A percentile compares a stretch with the other conserved stretches of the same genome.
Evolutionary conservation across 495 filamentous ascomycete genomes (phyloP).

Genomic region (Viridothelium virens): DNA sequence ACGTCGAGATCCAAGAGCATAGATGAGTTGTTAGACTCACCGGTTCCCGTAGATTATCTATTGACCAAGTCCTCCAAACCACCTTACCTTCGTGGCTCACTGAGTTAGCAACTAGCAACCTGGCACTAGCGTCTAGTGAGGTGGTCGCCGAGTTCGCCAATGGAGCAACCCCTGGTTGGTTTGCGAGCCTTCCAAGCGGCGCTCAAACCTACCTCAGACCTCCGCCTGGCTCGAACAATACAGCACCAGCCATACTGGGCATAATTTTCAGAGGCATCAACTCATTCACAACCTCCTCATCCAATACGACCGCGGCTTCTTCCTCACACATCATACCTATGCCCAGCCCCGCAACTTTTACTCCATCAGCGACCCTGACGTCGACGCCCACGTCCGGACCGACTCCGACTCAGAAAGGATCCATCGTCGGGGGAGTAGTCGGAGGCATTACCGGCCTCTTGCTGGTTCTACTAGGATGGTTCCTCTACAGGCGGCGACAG

Average conservation of each 20-base stretch:
- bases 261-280: background rate
- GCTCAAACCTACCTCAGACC: constrained; percentile 23
- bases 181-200: constrained; percentile 20
- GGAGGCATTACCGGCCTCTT: background rate
- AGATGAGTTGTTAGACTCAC: background rate
- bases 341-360: background rate
- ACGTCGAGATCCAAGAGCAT: background rate
- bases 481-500: background rate
- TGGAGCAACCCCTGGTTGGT: constrained; percentile 25
- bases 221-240: constrained; percentile 9
- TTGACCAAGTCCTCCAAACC: constrained; percentile 17
- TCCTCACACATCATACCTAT: background rate
- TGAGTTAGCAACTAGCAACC: constrained; percentile 17
- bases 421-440: background rate
- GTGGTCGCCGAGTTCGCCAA: constrained; percentile 22
- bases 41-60: background rate
- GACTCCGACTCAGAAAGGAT: background rate
- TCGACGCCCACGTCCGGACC: background rate
- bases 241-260: background rate
- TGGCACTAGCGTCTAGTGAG: constrained; percentile 14
- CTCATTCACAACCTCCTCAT: background rate
- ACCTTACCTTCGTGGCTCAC: constrained; percentile 20
- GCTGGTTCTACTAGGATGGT: background rate
- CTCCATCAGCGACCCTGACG: background rate
- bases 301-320: background rate